Evolutionary conservation across 2,329 filamentous ascomycete genomes (phyloP), one percentile per base, ranked within the genome.

Genomic region (Fusarium compactum): DNA sequence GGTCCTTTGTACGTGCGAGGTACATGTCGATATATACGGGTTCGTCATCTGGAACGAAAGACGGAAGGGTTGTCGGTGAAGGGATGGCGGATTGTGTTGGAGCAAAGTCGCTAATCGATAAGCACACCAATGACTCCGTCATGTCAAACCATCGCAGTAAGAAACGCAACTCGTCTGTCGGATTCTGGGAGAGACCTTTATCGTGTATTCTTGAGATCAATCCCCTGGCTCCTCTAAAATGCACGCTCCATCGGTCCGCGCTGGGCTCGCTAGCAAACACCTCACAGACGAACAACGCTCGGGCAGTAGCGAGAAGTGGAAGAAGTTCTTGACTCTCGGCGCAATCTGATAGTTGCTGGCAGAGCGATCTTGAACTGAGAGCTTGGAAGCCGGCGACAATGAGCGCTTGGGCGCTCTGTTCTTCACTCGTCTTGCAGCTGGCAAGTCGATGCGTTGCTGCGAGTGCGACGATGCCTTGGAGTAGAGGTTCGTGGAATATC

Each of bases 11-110:
- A 16, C 68, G 68, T 1, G 63, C 44, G 8, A 70, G 67, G 15
- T 70, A 70, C 68, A 70, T 71, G 5, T 70, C 68, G 9, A 70
- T 70, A 12, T 71, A 71, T 2, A 69, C 46, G 12, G 58, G 67
- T 8, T 70, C 67, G 16, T 44, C 51, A 20, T 58, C 40, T 22
- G 15, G 22, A n/a, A 55, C 44, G 9, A 43, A 41, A 5, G 55
- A 68, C n/a, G 46, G 38, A 4, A 65, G 43, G 3, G 67, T 70
- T 8, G 67, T 59, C 2, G 68, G 67, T 18, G 68, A 69, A 11
- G 68, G 68, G 4, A 70, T 65, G 14, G 34, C 45, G 5, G 63
- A 65, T 14, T 71, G 58, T n/a, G 54, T 30, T 0, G 68, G 68
- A 2, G 51, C 68, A 9, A 70, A 63, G 3, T 71, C 67, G n/a